Evolutionary conservation across 306 rosid species (phyloP), one percentile per base, ranked within the genome.

Genomic region (Cucumis hystrix): DNA sequence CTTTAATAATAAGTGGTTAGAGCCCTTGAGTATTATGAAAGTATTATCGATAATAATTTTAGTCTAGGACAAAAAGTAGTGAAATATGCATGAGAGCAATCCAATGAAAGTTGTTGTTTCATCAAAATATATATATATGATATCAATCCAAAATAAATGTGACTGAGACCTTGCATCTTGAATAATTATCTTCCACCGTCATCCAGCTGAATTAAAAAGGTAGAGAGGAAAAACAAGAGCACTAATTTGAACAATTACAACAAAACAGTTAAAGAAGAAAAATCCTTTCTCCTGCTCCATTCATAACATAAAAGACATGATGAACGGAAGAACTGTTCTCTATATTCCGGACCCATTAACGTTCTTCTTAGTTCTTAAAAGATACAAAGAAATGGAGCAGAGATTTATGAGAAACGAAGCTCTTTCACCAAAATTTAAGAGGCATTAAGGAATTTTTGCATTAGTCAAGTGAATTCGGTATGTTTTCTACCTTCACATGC

Each of bases 401-500:
- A 66, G 20, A 41, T 20, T 67, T 41, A 45, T 21, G 57, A 69
- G 39, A 45, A 23, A 45, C 8, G 37, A 23, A 71, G 33, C 14
- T 17, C 5, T 71, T 71, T 28, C 8, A 2, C 41, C 56, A 49
- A 49, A 49, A 8, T 25, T 28, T 71, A 8, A 51, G 7, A 72
- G 45, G 62, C 5, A 25, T 0, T 25, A 9, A 18, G 6, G 77
- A 37, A 51, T 28, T 72, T 72, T 51, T 49, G 20, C 13, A 8
- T 25, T 15, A 28, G 33, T 47, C 76, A 71, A 25, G 59, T 23
- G 59, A 14, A 71, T 21, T 16, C 59, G 15, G 39, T 52, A 51
- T 9, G 60, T 8, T 64, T 23, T 33, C 62, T 47, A 64, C 70
- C 70, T 77, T 64, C 58, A 43, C 83, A 87, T 79, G 85, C 84